phyloP scores from a whole-genome alignment of 768 basidiomycete genomes.

The Mycena epipterygia region DNA sequence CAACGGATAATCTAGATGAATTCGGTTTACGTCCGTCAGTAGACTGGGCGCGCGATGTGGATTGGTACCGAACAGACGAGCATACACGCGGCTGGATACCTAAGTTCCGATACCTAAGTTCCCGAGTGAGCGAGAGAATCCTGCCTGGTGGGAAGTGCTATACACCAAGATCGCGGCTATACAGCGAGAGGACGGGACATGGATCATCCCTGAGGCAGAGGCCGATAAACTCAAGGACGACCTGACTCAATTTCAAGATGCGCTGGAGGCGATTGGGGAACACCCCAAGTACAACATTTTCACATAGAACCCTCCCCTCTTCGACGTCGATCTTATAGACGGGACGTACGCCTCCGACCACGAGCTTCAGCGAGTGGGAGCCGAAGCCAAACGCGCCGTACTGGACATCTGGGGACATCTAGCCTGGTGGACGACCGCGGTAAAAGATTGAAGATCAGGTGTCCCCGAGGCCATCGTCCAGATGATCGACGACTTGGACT shows the following conservation, averaged over 20 bases:
- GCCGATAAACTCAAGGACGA: background rate
- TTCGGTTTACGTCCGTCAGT: no score
- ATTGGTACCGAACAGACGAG: no score
- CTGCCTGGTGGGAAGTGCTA: no score
- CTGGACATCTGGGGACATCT: background rate
- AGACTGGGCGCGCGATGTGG: no score
- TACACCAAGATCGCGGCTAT: background rate
- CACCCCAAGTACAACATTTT: background rate
- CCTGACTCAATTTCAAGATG: background rate
- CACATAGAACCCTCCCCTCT: background rate
- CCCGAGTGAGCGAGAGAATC: no score
- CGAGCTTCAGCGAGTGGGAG: background rate
- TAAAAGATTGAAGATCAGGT: background rate
- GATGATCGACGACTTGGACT: background rate
- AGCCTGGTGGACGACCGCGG: background rate
- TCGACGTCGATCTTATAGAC: background rate
- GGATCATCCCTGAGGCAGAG: background rate
- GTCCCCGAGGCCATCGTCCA: background rate
- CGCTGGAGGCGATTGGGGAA: background rate
- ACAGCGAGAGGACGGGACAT: background rate
- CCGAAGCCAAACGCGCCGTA: background rate
- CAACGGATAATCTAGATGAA: no score
- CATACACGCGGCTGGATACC: no score
- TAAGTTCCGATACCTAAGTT: no score
- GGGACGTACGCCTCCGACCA: background rate